phyloP scores from a whole-genome alignment of 2,329 filamentous ascomycete genomes.

The Stylonectria norvegica region DNA sequence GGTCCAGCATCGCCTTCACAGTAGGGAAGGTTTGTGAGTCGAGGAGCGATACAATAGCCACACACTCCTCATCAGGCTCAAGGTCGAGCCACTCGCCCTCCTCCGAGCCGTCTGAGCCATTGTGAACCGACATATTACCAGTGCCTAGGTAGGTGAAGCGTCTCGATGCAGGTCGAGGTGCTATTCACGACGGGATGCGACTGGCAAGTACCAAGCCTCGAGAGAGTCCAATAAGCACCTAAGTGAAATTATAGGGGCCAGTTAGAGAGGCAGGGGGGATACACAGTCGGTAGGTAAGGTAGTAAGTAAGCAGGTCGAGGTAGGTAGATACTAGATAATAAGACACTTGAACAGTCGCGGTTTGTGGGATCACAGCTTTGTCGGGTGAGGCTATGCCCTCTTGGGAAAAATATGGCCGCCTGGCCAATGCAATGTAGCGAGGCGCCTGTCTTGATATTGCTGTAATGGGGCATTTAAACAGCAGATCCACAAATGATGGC shows the following conservation, averaged over 20 bases:
- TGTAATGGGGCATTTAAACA: conserved; percentile 26
- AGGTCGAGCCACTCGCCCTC: conserved; percentile 52
- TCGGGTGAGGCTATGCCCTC: conserved; percentile 35
- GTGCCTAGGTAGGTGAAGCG: no score
- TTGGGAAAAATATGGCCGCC: conserved; percentile 22
- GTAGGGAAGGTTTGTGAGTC: conserved; percentile 64
- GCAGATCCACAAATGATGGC: conserved; percentile 4
- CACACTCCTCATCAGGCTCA: conserved; percentile 61
- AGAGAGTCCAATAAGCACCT: no score
- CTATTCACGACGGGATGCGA: conserved; percentile 41
- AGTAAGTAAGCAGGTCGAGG: no score
- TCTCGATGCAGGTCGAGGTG: no score
- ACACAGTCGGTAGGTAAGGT: no score
- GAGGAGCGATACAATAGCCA: conserved; percentile 64
- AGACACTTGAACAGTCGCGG: no score
- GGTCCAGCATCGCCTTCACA: conserved; percentile 60
- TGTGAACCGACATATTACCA: conserved; percentile 26
- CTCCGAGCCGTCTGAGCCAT: conserved; percentile 32
- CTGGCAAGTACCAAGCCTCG: no score
- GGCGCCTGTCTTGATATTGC: conserved; percentile 25
- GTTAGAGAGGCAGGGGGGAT: no score
- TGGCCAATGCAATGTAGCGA: conserved; percentile 27
- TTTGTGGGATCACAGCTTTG: conserved; percentile 30
- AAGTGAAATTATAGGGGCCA: no score
- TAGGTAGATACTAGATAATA: no score